Percentiles rank a stretch among this genome's conserved stretches.
Conservation (phyloP, 2,329 filamentous ascomycete species). For the Fusarium fracticaudum region DNA sequence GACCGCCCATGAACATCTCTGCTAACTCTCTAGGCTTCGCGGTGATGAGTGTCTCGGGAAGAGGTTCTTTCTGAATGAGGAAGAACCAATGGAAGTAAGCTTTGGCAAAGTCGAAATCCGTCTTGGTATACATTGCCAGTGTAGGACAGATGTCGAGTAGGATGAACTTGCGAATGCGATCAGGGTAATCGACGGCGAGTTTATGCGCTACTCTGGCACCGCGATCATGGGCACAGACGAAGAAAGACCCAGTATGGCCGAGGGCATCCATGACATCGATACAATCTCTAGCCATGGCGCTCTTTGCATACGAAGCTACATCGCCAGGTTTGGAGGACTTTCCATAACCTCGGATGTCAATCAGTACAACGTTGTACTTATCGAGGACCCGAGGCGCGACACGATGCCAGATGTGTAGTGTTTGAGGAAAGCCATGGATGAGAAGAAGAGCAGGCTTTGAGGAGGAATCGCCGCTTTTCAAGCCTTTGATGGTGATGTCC, state of each 20-base stretch:
- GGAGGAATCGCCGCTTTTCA: slow-evolving; percentile 46
- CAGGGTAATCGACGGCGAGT: slow-evolving; percentile 58
- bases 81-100: slow-evolving; percentile 70
- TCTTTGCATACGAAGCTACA: slow-evolving; percentile 55
- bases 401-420: slow-evolving; percentile 61
- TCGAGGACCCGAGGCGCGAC: slow-evolving; percentile 52
- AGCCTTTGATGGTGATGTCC: slow-evolving; percentile 55
- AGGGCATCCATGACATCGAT: slow-evolving; percentile 56
- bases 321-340: slow-evolving; percentile 56
- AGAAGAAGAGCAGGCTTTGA: slow-evolving; percentile 56
- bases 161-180: slow-evolving; percentile 53
- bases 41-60: slow-evolving; percentile 60
- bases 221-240: slow-evolving; percentile 65
- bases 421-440: slow-evolving; percentile 64
- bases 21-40: slow-evolving; percentile 52
- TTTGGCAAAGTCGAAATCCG: slow-evolving; percentile 54
- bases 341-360: slow-evolving; percentile 64
- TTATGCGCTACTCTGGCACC: slow-evolving; percentile 66
- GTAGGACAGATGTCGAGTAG: slow-evolving; percentile 66
- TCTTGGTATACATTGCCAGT: slow-evolving; percentile 60
- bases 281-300: slow-evolving; percentile 59
- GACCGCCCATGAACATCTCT: slow-evolving; percentile 54
- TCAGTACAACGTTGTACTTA: slow-evolving; percentile 54
- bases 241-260: slow-evolving; percentile 51
- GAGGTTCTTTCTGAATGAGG: slow-evolving; percentile 60